Evolutionary conservation across 495 filamentous ascomycete species (phyloP), one percentile per base, ranked within the genome.

Genomic region (Rhypophila decipiens): DNA sequence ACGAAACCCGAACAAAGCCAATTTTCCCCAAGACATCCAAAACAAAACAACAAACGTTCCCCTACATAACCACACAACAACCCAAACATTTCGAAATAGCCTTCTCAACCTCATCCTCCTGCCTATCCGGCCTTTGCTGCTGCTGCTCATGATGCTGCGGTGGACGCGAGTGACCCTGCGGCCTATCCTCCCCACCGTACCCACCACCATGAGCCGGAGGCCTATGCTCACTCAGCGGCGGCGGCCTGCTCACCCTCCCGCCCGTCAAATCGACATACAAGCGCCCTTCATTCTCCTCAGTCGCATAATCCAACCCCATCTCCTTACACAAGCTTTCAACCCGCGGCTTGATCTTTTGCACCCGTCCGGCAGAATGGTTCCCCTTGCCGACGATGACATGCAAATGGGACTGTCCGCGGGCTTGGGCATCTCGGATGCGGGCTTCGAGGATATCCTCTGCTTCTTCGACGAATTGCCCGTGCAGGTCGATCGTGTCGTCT

Each of bases 391-490:
- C 94, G 60, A 98, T 96, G 40, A 67, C 66, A 42, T 63, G 60
- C 36, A 98, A 67, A 71, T 91, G 85, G 8, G 67, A 78, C 67
- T 94, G 84, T 0, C 86, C 86, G 41, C 79, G 73, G 33, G 73
- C 52, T 57, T 76, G 80, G 37, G 86, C 89, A 49, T 84, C 82
- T 43, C 79, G 74, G 47, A 98, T 91, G 47, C 90, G 75, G 64
- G 83, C 73, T 65, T 88, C 86, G 20, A 96, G 67, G 33, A 96
- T 90, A 37, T 88, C 78, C 74, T 95, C 87, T 5, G 94, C 93
- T 71, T 98, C 93, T 58, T 91, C 85, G 39, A 94, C 93, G 61
- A 83, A 96, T 59, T 91, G 84, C 1, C 93, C 90, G 56, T 98
- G 93, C 37, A 98, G 71, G 70, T 98, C 93, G 52, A 98, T 95